Evolutionary conservation across 352 stramenopile species (phyloP).

Genomic region (Salisapilia sapeloensis): DNA sequence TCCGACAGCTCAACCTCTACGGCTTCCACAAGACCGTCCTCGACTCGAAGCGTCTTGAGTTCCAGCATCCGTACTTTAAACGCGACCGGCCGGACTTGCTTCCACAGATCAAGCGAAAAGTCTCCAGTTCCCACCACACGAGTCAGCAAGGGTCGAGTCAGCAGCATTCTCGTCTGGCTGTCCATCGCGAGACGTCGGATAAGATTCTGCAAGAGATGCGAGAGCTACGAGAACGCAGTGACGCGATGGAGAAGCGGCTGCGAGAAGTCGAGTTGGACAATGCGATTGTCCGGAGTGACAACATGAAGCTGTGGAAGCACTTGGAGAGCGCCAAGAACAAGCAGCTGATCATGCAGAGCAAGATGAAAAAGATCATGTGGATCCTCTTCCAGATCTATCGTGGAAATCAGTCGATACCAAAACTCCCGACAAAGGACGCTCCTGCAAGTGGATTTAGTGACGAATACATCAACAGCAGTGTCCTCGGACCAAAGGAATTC

Average conservation of each 20-base stretch:
- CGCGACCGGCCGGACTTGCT: constrained; percentile 70
- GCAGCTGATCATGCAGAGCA: constrained; percentile 80
- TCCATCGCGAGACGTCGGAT: constrained; percentile 61
- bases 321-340: constrained; percentile 73
- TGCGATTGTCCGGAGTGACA: constrained; percentile 76
- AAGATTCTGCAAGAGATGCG: constrained; percentile 73
- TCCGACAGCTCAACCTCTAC: constrained; percentile 89
- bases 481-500: constrained; percentile 74
- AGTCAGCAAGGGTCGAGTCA: constrained; percentile 12
- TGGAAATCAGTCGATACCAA: constrained; percentile 62
- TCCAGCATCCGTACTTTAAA: constrained; percentile 87
- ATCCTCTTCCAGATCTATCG: constrained; percentile 83
- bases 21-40: constrained; percentile 87
- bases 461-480: constrained; percentile 69
- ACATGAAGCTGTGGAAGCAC: constrained; percentile 80
- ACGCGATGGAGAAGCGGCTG: constrained; percentile 78
- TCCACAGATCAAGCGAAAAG: constrained; percentile 80
- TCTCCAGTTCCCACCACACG: constrained; percentile 17
- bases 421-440: constrained; percentile 40
- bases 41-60: constrained; percentile 86
- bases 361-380: constrained; percentile 87
- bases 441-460: constrained; percentile 40
- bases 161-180: constrained; percentile 50
- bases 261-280: constrained; percentile 77
- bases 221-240: constrained; percentile 58